Evolutionary conservation across 2,329 filamentous ascomycete species (phyloP).

Genomic region (Talaromyces albobiverticillius): DNA sequence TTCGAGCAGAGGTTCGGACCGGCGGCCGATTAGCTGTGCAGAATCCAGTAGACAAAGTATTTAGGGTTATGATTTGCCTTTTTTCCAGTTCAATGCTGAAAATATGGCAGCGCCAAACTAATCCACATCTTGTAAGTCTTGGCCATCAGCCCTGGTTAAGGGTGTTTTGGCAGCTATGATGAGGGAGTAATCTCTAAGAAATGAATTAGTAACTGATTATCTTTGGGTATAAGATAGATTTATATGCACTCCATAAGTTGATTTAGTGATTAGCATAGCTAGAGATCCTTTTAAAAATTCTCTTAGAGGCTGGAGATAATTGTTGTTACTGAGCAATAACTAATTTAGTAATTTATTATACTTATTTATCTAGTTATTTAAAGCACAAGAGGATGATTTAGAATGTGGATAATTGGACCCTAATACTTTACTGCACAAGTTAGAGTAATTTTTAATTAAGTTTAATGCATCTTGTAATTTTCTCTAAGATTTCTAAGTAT

Average conservation of each 20-base stretch:
- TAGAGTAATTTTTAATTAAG: conserved; percentile 4
- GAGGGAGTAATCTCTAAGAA: too few species aligned
- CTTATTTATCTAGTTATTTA: conserved; percentile 3
- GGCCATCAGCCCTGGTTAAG: too few species aligned
- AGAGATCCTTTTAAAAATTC: conserved; percentile 3
- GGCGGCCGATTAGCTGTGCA: too few species aligned
- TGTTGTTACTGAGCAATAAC: conserved; percentile 1
- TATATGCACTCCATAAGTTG: conserved; percentile 1
- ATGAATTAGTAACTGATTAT: neutral
- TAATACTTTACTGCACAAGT: neutral
- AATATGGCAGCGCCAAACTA: too few species aligned
- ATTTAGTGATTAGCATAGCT: conserved; percentile 1
- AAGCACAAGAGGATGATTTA: neutral
- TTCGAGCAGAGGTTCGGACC: too few species aligned
- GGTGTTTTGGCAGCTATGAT: too few species aligned
- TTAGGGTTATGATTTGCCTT: too few species aligned
- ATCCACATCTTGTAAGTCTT: too few species aligned
- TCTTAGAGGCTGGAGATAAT: neutral
- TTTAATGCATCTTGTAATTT: neutral
- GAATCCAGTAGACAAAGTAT: too few species aligned
- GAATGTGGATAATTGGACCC: conserved; percentile 1
- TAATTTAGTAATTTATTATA: neutral
- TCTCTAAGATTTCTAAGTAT: conserved; percentile 1
- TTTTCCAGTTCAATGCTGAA: too few species aligned
- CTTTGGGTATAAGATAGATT: conserved; percentile 5